Evolutionary conservation across 495 filamentous ascomycete genomes (phyloP).

Genomic region (Talaromyces nanjingensis): DNA sequence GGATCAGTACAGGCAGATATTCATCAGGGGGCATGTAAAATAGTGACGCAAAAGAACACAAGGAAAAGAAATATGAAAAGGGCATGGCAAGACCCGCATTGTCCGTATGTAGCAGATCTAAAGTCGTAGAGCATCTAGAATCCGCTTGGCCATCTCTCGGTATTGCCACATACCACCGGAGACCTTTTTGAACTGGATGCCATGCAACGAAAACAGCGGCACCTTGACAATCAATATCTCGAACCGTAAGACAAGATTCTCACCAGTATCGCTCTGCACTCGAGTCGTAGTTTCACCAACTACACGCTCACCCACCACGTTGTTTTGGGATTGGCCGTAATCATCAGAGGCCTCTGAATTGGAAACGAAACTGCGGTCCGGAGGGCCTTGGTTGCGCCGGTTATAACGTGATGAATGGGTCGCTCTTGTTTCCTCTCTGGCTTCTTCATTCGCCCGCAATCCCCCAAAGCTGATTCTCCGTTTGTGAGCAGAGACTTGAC

Average conservation of each 20-base stretch:
- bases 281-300: conserved; percentile 78
- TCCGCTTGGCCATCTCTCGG: conserved; percentile 94
- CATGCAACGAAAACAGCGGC: conserved; percentile 84
- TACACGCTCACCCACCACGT: conserved; percentile 38
- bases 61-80: background rate
- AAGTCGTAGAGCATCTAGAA: conserved; percentile 79
- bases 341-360: conserved; percentile 77
- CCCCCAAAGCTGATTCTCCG: conserved; percentile 81
- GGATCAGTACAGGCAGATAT: conserved; percentile 25
- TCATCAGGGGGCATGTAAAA: conserved; percentile 15
- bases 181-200: conserved; percentile 97
- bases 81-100: background rate
- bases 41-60: conserved; percentile 7
- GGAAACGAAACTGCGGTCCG: conserved; percentile 62
- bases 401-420: conserved; percentile 22
- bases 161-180: conserved; percentile 97
- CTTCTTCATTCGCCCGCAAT: conserved; percentile 48
- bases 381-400: conserved; percentile 37
- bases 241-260: conserved; percentile 74
- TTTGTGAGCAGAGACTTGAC: conserved; percentile 52
- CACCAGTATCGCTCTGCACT: conserved; percentile 78
- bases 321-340: conserved; percentile 43
- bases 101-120: conserved; percentile 26
- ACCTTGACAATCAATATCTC: conserved; percentile 99
- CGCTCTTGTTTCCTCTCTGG: conserved; percentile 15